Evolutionary conservation across 2,329 filamentous ascomycete species (phyloP).

Genomic region (Aspergillus sp.): DNA sequence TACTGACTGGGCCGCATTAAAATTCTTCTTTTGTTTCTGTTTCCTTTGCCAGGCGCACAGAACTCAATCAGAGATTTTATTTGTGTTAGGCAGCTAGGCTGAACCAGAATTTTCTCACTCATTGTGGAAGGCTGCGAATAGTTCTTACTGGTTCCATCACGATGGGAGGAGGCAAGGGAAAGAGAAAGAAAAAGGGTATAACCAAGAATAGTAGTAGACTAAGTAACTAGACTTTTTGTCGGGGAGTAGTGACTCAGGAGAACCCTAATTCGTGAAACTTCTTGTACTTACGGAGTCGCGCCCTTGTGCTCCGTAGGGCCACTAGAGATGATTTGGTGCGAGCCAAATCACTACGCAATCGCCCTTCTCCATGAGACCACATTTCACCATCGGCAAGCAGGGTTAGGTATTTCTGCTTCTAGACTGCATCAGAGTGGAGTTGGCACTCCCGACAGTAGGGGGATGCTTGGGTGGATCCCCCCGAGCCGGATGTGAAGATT

Average conservation of each 20-base stretch:
- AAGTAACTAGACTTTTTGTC: neutral
- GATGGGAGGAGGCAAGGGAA: too few relatives aligned
- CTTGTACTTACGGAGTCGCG: conserved; percentile 1
- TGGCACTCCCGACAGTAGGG: conserved; percentile 9
- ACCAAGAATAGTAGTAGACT: neutral
- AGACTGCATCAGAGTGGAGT: conserved; percentile 13
- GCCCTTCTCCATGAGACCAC: conserved; percentile 5
- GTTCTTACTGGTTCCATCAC: neutral
- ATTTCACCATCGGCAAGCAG: conserved; percentile 7
- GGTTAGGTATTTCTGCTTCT: conserved; percentile 4
- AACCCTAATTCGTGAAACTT: conserved; percentile 2
- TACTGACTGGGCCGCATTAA: neutral
- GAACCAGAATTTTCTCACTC: neutral
- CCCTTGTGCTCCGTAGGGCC: conserved; percentile 7
- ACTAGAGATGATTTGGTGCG: neutral
- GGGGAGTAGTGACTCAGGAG: conserved; percentile 6
- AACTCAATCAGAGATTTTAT: too few relatives aligned
- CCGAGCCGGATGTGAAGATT: conserved; percentile 14
- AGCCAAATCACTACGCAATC: conserved; percentile 7
- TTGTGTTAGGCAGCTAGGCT: neutral
- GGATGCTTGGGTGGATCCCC: conserved; percentile 13
- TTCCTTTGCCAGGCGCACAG: too few relatives aligned
- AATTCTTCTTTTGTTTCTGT: neutral
- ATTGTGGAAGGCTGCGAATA: neutral
- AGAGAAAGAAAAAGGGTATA: neutral